Conservation (phyloP, 257 asterid genomes). For the Solanum bulbocastanum region DNA sequence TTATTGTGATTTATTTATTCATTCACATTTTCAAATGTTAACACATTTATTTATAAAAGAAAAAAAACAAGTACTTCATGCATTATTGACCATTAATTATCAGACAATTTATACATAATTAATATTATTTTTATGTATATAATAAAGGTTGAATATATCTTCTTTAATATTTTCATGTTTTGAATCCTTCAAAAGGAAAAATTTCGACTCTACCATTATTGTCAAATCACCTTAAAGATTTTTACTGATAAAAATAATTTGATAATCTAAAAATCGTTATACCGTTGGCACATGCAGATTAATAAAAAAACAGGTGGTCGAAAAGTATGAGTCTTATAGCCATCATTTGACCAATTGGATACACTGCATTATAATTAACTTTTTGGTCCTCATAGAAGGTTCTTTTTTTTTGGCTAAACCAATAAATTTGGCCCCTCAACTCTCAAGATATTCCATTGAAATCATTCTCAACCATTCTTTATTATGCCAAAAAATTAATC, state of each 20-base stretch:
- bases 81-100: not conserved
- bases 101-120: not conserved
- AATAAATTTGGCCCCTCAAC: constrained; percentile 6
- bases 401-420: constrained; percentile 17
- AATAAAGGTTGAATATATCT: not conserved
- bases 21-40: not conserved
- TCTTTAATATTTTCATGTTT: not conserved
- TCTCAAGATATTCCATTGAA: constrained; percentile 27
- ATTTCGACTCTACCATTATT: too few species aligned
- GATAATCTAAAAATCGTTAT: not conserved
- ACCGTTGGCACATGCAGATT: not conserved
- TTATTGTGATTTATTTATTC: not conserved
- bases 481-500: not conserved
- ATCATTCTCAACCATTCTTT: not conserved
- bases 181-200: too few species aligned
- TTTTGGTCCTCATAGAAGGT: constrained; percentile 27
- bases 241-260: not conserved
- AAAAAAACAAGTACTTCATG: not conserved
- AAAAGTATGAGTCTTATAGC: not conserved
- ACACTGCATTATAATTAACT: not conserved
- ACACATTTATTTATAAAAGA: too few species aligned
- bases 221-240: not conserved
- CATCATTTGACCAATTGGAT: constrained; percentile 2
- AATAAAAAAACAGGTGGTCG: not conserved
- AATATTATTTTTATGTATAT: not conserved